A percentile compares a stretch with the other conserved stretches of the same genome.
These are phyloP conservation scores for Suillus hirtellus DNA, from an alignment of 768 basidiomycete genomes.

Conservation along the genomic window DNA sequence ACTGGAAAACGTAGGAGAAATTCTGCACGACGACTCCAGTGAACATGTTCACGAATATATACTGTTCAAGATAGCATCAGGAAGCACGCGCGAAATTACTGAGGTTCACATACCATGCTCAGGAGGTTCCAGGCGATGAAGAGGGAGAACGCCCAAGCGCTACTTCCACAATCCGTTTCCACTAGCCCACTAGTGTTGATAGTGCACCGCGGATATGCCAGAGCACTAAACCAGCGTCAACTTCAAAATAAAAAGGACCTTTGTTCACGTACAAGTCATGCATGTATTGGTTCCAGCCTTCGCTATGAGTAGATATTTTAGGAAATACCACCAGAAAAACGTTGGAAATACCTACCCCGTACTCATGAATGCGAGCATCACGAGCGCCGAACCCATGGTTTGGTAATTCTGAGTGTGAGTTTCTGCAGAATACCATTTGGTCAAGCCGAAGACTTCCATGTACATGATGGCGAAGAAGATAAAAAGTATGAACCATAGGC, in stretches of 20 bases:
- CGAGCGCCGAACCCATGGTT: constrained; percentile 72
- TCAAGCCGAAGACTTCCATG: constrained; percentile 89
- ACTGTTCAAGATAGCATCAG: constrained; percentile 46
- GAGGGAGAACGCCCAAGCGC: constrained; percentile 77
- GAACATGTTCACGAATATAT: constrained; percentile 95
- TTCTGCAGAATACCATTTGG: constrained; percentile 78
- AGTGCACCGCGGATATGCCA: constrained; percentile 82
- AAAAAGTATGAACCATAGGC: constrained; percentile 88
- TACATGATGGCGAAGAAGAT: constrained; percentile 87
- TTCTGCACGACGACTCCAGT: constrained; percentile 96
- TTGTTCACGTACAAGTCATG: constrained; percentile 79
- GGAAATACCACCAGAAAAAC: background rate
- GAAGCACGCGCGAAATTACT: constrained; percentile 19
- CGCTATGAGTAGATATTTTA: constrained; percentile 45
- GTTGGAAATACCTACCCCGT: constrained; percentile 64
- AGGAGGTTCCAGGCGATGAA: constrained; percentile 96
- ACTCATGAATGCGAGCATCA: constrained; percentile 92
- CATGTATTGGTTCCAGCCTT: constrained; percentile 98
- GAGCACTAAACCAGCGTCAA: constrained; percentile 48
- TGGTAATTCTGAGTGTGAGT: constrained; percentile 75
- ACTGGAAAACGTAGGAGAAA: constrained; percentile 94
- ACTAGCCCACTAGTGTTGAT: constrained; percentile 43
- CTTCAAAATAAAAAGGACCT: background rate
- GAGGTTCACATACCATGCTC: constrained; percentile 67
- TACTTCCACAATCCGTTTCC: constrained; percentile 87